A percentile compares a stretch with the other conserved stretches of the same genome.
Evolutionary conservation across 2,329 filamentous ascomycete species (phyloP).

Genomic region (Stachybotrys elegans): DNA sequence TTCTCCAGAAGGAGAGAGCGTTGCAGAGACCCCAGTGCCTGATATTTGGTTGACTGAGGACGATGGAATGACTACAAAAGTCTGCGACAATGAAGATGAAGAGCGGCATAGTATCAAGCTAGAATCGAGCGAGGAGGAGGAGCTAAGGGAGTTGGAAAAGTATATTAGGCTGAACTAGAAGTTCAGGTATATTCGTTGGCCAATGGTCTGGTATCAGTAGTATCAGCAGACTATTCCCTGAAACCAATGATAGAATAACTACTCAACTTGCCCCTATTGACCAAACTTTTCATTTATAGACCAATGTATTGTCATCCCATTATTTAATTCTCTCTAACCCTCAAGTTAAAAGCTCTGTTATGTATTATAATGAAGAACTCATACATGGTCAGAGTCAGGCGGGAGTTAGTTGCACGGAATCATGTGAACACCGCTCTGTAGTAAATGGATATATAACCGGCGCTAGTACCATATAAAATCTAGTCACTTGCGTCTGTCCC

Average conservation of each 20-base stretch:
- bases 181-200: neutral
- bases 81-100: neutral
- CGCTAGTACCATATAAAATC: neutral
- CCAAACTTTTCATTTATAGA: neutral
- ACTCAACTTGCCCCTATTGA: neutral
- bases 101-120: neutral
- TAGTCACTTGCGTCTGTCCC: neutral
- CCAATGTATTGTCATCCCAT: neutral
- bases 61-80: neutral
- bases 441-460: neutral
- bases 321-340: neutral
- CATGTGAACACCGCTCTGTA: neutral
- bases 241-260: neutral
- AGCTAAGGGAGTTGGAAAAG: neutral
- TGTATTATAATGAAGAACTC: neutral
- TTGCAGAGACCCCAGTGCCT: neutral
- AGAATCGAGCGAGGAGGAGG: neutral
- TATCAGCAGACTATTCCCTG: neutral
- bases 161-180: conserved; percentile 1
- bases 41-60: neutral
- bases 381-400: neutral
- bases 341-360: neutral
- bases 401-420: neutral
- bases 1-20: neutral
- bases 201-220: neutral